Percentiles rank a stretch among this genome's conserved stretches.
Conservation (phyloP, 331 rosid genomes). For the Phaseolus coccineus region DNA sequence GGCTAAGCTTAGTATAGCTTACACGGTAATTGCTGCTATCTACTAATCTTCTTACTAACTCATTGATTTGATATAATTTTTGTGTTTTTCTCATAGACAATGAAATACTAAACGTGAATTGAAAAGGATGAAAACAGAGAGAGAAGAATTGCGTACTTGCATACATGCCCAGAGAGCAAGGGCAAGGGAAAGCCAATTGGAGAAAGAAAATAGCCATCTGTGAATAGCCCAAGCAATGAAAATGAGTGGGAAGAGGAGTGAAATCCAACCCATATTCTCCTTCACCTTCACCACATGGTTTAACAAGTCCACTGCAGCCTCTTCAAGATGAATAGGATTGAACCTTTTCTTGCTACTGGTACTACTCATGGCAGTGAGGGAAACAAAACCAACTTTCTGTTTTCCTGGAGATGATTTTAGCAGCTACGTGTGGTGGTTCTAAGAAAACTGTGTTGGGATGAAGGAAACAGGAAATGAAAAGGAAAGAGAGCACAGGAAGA, state of each 20-base stretch:
- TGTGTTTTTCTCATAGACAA: too few relatives aligned
- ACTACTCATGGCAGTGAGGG: constrained; percentile 51
- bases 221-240: constrained; percentile 75
- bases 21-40: too few relatives aligned
- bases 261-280: constrained; percentile 62
- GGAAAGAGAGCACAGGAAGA: background rate
- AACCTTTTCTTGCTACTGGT: constrained; percentile 49
- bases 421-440: background rate
- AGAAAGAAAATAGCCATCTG: constrained; percentile 78
- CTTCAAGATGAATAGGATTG: constrained; percentile 43
- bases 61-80: too few relatives aligned
- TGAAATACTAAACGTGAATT: too few relatives aligned
- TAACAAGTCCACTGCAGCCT: constrained; percentile 53
- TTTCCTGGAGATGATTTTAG: background rate
- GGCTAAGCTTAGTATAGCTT: too few relatives aligned
- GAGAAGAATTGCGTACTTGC: constrained; percentile 57
- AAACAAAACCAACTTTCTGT: background rate
- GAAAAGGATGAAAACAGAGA: constrained; percentile 1
- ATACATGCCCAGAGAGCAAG: constrained; percentile 70
- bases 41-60: too few relatives aligned
- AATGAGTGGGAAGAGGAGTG: constrained; percentile 62
- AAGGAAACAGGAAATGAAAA: background rate
- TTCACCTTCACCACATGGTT: constrained; percentile 43
- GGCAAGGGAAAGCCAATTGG: constrained; percentile 77
- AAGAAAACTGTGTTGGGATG: background rate